Percentiles rank a stretch among this genome's conserved stretches.
phyloP scores from a whole-genome alignment of 2,329 filamentous ascomycete species.

The Pseudogymnoascus destructans region DNA sequence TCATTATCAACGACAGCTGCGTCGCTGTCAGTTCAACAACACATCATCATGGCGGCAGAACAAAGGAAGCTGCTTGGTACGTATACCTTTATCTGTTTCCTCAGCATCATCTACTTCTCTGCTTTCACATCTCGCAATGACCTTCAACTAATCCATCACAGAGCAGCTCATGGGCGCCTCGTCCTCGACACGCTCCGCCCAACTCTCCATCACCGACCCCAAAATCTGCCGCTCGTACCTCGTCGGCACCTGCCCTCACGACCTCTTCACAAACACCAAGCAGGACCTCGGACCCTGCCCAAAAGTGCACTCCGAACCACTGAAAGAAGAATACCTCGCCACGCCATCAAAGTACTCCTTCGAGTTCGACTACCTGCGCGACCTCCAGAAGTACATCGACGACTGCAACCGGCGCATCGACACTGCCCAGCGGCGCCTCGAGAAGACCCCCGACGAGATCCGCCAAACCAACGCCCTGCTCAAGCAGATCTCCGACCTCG shows the following conservation, averaged over 20 bases:
- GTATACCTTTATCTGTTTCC: conserved; percentile 16
- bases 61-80: conserved; percentile 85
- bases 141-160: conserved; percentile 23
- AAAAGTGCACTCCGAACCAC: conserved; percentile 73
- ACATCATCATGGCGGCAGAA: conserved; percentile 73
- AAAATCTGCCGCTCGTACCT: conserved; percentile 94
- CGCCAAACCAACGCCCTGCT: conserved; percentile 83
- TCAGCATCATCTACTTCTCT: background rate
- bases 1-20: conserved; percentile 11
- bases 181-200: conserved; percentile 58
- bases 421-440: conserved; percentile 71
- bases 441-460: conserved; percentile 98
- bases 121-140: background rate
- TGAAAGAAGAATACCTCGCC: conserved; percentile 79
- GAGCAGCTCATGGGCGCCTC: conserved; percentile 88
- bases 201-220: conserved; percentile 77
- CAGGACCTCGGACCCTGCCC: conserved; percentile 87
- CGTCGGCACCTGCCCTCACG: conserved; percentile 87
- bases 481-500: conserved; percentile 72
- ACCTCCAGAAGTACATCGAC: conserved; percentile 93
- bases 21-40: conserved; percentile 6
- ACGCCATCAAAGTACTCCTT: conserved; percentile 71
- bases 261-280: conserved; percentile 99
- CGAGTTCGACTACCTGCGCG: conserved; percentile 91
- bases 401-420: conserved; percentile 95